Percentiles rank a stretch among this genome's conserved stretches.
phyloP scores from a whole-genome alignment of 73 alveolate species.

The Tetrahymena malaccensis region DNA sequence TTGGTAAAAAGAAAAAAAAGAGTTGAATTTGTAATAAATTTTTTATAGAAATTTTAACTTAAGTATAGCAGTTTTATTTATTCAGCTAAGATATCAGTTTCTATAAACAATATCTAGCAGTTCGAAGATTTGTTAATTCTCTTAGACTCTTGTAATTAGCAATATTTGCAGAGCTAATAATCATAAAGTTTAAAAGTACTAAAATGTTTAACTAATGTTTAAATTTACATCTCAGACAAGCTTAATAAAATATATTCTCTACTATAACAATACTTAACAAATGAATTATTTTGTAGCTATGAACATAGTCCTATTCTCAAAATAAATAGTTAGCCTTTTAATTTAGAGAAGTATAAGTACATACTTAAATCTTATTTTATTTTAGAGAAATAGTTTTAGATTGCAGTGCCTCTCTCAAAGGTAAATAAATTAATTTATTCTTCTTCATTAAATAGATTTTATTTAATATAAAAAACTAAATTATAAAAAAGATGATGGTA shows the following conservation, averaged over 20 bases:
- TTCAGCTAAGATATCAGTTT: neutral
- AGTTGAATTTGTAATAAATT: neutral
- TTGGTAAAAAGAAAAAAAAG: neutral
- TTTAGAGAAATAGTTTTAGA: neutral
- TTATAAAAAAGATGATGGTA: neutral
- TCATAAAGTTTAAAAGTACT: neutral
- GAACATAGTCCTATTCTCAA: neutral
- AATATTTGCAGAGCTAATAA: neutral
- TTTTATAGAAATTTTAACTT: neutral
- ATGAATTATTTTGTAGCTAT: neutral
- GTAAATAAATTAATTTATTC: neutral
- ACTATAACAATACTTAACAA: neutral
- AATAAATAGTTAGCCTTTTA: neutral
- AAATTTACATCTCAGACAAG: neutral
- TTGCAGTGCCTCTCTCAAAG: neutral
- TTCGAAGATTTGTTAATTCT: neutral
- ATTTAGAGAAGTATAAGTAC: neutral
- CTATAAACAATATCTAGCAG: neutral
- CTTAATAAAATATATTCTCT: neutral
- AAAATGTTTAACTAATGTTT: neutral
- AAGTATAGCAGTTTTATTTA: neutral
- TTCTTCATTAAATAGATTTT: neutral
- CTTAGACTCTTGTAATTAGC: neutral
- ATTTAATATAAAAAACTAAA: neutral
- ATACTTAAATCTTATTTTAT: neutral